Conservation (phyloP, 495 filamentous ascomycete species). For the Poronia punctata region DNA sequence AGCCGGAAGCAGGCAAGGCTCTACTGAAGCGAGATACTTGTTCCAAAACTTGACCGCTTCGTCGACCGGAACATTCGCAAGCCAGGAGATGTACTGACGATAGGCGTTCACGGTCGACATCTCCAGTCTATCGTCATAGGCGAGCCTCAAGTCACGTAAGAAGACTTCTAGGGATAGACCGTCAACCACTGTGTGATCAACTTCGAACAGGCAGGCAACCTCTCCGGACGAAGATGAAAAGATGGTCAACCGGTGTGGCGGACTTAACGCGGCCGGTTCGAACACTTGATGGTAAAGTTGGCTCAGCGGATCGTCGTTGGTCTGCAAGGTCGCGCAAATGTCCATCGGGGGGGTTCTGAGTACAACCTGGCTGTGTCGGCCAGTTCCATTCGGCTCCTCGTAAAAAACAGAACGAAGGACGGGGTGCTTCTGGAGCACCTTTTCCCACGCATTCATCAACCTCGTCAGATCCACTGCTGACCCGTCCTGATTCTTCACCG, state of each 20-base stretch:
- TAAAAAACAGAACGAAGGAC: slow-evolving; percentile 50
- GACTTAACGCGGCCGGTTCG: background rate
- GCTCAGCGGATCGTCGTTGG: slow-evolving; percentile 3
- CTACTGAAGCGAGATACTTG: slow-evolving; percentile 38
- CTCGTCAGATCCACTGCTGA: slow-evolving; percentile 29
- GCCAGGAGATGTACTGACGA: slow-evolving; percentile 47
- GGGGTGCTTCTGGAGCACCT: slow-evolving; percentile 47
- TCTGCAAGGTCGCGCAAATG: slow-evolving; percentile 5
- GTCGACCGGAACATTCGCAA: slow-evolving; percentile 29
- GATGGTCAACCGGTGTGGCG: slow-evolving; percentile 18
- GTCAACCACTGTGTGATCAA: slow-evolving; percentile 25
- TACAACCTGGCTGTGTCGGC: slow-evolving; percentile 25
- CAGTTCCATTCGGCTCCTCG: slow-evolving; percentile 44
- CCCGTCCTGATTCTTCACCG: slow-evolving; percentile 3
- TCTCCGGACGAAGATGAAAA: slow-evolving; percentile 12
- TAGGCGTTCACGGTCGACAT: slow-evolving; percentile 25
- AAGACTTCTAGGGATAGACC: slow-evolving; percentile 28
- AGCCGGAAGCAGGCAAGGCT: slow-evolving; percentile 47
- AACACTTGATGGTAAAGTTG: slow-evolving; percentile 10
- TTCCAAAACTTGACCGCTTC: slow-evolving; percentile 49
- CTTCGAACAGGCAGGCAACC: slow-evolving; percentile 15
- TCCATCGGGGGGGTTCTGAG: slow-evolving; percentile 8
- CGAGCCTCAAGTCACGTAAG: slow-evolving; percentile 27
- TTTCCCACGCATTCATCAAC: slow-evolving; percentile 45
- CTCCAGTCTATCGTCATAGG: slow-evolving; percentile 31